Percentiles rank a stretch among this genome's conserved stretches.
Evolutionary conservation across 345 rosid species (phyloP).

Genomic region (Salix arbutifolia): DNA sequence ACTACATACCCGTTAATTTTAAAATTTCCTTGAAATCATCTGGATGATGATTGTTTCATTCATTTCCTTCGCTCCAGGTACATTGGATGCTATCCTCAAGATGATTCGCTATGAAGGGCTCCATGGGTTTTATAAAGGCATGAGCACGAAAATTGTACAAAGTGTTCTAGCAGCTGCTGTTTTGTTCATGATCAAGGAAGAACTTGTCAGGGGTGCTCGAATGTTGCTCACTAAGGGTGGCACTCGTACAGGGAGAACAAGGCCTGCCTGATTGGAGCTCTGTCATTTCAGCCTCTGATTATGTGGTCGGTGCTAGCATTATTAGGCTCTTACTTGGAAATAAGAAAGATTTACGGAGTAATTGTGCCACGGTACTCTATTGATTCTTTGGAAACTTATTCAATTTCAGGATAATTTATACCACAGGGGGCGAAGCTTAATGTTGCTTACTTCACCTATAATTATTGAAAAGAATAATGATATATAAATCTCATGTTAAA

Average conservation of each 20-base stretch:
- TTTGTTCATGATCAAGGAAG: constrained; percentile 90
- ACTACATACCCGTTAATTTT: neutral
- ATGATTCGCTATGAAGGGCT: constrained; percentile 84
- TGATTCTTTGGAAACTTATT: neutral
- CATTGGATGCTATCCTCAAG: constrained; percentile 77
- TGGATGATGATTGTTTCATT: neutral
- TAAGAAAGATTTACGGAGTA: neutral
- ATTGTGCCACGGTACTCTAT: neutral
- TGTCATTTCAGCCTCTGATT: neutral
- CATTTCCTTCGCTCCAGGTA: constrained; percentile 39
- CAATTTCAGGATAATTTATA: neutral
- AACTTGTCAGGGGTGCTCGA: constrained; percentile 69
- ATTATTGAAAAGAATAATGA: neutral
- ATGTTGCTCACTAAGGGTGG: constrained; percentile 41
- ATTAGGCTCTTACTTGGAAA: neutral
- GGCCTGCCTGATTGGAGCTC: constrained; percentile 26
- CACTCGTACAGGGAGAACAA: constrained; percentile 25
- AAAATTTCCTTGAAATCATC: neutral
- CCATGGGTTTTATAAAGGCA: constrained; percentile 85
- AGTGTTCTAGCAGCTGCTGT: constrained; percentile 93
- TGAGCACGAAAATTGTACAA: constrained; percentile 84
- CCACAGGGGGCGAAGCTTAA: neutral
- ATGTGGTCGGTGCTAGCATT: neutral
- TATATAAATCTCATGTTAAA: too few relatives aligned
- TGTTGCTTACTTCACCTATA: neutral